Conservation (phyloP, 2,329 filamentous ascomycete genomes). For the Sclerotinia trifoliorum region DNA sequence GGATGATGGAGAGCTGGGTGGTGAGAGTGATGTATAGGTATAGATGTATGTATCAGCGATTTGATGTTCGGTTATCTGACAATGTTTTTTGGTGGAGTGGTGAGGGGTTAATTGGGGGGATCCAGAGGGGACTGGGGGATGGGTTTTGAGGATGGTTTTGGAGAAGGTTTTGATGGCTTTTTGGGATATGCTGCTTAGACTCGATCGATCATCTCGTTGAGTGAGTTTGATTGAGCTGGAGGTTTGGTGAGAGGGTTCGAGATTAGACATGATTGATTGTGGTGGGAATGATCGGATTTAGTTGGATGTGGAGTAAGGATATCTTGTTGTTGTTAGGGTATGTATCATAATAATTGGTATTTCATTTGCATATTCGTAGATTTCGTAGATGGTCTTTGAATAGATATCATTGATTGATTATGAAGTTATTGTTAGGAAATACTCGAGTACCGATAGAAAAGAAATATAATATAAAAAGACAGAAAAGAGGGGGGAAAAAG, state of each 20-base stretch:
- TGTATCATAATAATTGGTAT: neutral
- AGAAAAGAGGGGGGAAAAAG: neutral
- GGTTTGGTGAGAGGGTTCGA: neutral
- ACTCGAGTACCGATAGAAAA: neutral
- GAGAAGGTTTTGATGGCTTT: constrained; percentile 7
- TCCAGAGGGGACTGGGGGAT: neutral
- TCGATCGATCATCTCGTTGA: constrained; percentile 10
- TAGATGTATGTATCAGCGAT: constrained; percentile 12
- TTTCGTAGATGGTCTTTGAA: neutral
- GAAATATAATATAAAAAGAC: neutral
- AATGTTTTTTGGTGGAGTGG: neutral
- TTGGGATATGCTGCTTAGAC: neutral
- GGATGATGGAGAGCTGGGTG: neutral
- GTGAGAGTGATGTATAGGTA: neutral
- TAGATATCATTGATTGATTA: no score
- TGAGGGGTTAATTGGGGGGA: constrained; percentile 1
- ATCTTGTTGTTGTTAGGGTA: neutral
- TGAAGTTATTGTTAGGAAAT: no score
- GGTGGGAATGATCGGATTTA: neutral
- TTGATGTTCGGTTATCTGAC: neutral
- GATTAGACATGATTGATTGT: neutral
- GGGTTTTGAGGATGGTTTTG: constrained; percentile 6
- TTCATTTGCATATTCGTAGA: neutral
- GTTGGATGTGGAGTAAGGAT: neutral
- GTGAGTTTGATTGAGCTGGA: constrained; percentile 12